Evolutionary conservation across 208 protist species (phyloP), one percentile per base, ranked within the genome.

Genomic region (Trichomonas vaginalis): DNA sequence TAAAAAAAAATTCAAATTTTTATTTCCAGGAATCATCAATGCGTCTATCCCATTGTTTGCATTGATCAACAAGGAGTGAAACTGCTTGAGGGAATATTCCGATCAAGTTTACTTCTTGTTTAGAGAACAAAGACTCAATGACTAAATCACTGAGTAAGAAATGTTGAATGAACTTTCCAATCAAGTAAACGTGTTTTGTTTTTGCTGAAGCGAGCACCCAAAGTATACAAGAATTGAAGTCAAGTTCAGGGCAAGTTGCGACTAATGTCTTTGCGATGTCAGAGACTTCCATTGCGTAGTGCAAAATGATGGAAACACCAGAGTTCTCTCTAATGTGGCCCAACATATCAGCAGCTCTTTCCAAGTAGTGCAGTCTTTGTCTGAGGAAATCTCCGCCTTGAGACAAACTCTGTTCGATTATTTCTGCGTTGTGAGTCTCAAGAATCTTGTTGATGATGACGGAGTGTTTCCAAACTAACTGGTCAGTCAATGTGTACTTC

Each of bases 161-260:
- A 27, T 92, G 86, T 51, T 92, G 86, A 92, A 92, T 92, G n/a
- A 92, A 92, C 45, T 92, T 92, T 23, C 86, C 45, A 40, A 92
- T 39, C 27, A 92, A 8, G 45, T 92, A 92, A 39, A 92, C 37
- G 15, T 92, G 86, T 32, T 92, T 92, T 39, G 86, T 45, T 27
- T 92, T 92, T 51, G 86, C 45, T 39, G 42, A 39, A 3, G 56
- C 35, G 0, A 92, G n/a, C 0, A 92, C 86, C 86, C 86, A 92
- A 1, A 47, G 27, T 39, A 92, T 4, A 32, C 86, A 92, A 17
- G 40, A 17, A 23, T 48, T 39, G 37, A 92, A 92, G 4, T 51
- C n/a, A 12, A 92, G 37, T 35, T 92, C 40, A 2, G 40, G 40
- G 37, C 86, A 51, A 23, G 12, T 51, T 49, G 12, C 27, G 27